Evolutionary conservation across 176 grass and related monocot species (phyloP).

Genomic region (Oryza meyeriana): DNA sequence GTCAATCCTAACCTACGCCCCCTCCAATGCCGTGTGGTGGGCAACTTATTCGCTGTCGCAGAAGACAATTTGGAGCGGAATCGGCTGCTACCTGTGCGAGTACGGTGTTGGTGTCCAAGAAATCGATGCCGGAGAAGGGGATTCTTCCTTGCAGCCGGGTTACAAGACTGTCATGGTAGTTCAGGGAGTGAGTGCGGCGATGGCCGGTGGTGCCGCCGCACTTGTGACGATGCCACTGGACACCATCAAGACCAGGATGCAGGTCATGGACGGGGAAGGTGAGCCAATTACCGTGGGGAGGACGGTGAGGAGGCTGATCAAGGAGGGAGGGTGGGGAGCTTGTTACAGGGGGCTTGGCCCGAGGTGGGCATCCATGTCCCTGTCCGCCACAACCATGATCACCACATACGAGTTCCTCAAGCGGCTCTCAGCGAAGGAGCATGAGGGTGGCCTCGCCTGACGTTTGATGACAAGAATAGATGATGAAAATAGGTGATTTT

Average conservation of each 20-base stretch:
- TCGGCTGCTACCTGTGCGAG: constrained; percentile 56
- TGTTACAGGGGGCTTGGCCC: constrained; percentile 78
- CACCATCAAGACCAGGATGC: constrained; percentile 88
- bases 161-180: constrained; percentile 68
- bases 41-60: constrained; percentile 66
- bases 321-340: constrained; percentile 67
- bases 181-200: constrained; percentile 60
- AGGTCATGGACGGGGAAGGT: constrained; percentile 64
- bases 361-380: constrained; percentile 85
- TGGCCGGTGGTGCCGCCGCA: constrained; percentile 57
- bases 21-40: constrained; percentile 88
- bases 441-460: constrained; percentile 36
- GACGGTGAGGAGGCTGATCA: constrained; percentile 54
- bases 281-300: constrained; percentile 45
- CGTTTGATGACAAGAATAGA: constrained; percentile 32
- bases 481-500: constrained; percentile 29
- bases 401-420: constrained; percentile 87
- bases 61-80: constrained; percentile 64
- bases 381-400: constrained; percentile 81
- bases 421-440: constrained; percentile 63
- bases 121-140: constrained; percentile 35
- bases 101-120: constrained; percentile 54
- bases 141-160: constrained; percentile 44
- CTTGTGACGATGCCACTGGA: constrained; percentile 83
- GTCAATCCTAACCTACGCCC: constrained; percentile 83